These are phyloP conservation scores for Xerophyta viscosa DNA, from an alignment of 106 monocot species.

Conservation along the genomic window DNA sequence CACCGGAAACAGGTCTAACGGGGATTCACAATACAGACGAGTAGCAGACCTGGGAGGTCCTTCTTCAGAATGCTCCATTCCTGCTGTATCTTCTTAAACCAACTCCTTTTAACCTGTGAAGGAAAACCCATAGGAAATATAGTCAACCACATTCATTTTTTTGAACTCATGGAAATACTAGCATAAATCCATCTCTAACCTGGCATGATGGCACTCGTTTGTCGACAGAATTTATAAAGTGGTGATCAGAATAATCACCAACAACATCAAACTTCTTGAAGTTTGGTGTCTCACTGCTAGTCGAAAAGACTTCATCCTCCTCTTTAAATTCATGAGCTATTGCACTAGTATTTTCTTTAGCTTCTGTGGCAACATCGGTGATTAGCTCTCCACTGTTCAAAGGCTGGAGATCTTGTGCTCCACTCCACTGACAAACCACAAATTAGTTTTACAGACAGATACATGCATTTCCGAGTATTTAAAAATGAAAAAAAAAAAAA, in stretches of 20 bases:
- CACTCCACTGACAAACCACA: constrained; percentile 15
- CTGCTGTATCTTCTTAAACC: constrained; percentile 75
- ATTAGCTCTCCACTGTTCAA: constrained; percentile 18
- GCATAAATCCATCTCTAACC: constrained; percentile 7
- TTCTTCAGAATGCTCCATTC: constrained; percentile 78
- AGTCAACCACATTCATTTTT: background rate
- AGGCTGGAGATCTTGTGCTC: constrained; percentile 17
- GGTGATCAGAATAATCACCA: constrained; percentile 68
- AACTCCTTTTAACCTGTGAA: constrained; percentile 52
- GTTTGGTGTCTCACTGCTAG: constrained; percentile 9
- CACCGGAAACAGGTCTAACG: background rate
- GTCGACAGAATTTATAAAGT: constrained; percentile 38
- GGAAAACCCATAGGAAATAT: background rate
- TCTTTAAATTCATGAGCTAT: constrained; percentile 7
- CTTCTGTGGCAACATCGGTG: constrained; percentile 3
- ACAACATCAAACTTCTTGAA: constrained; percentile 70
- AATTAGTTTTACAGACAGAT: background rate
- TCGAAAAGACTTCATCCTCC: constrained; percentile 6
- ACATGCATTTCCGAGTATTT: background rate
- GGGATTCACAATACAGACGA: background rate
- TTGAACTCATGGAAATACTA: background rate
- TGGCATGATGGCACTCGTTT: constrained; percentile 18
- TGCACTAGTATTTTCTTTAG: constrained; percentile 8
- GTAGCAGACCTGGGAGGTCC: constrained; percentile 69
- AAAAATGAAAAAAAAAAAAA: background rate